Percentiles rank a stretch among this genome's conserved stretches.
Conservation (phyloP, 129 eudicot species). For the Solidago caesia region DNA sequence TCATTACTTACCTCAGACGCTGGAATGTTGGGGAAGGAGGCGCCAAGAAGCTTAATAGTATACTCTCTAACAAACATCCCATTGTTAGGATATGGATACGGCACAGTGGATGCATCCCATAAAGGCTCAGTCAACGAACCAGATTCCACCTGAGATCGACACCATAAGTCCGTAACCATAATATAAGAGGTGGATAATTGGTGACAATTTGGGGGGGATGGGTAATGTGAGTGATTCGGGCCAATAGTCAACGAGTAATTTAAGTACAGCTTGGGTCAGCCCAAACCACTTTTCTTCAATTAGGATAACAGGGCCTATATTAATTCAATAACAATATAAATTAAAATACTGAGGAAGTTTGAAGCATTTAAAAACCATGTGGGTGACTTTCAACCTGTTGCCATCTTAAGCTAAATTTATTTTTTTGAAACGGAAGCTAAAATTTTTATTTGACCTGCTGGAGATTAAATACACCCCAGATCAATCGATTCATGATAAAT, state of each 20-base stretch:
- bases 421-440: neutral
- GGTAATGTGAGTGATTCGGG: neutral
- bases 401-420: neutral
- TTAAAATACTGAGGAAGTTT: neutral
- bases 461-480: neutral
- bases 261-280: neutral
- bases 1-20: slow-evolving; percentile 56
- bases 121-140: slow-evolving; percentile 77
- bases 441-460: neutral
- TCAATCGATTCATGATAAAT: neutral
- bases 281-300: neutral
- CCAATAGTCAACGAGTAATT: neutral
- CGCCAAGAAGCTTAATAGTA: slow-evolving; percentile 81
- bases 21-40: slow-evolving; percentile 97
- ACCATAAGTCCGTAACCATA: slow-evolving; percentile 1
- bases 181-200: neutral
- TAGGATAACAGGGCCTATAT: neutral
- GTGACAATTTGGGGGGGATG: neutral
- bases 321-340: neutral
- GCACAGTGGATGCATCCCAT: slow-evolving; percentile 83
- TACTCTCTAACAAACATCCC: slow-evolving; percentile 77
- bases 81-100: slow-evolving; percentile 77
- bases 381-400: neutral
- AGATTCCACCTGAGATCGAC: slow-evolving; percentile 63
- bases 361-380: neutral